phyloP scores from a whole-genome alignment of 331 rosid genomes.

The Pyrus hybrid region DNA sequence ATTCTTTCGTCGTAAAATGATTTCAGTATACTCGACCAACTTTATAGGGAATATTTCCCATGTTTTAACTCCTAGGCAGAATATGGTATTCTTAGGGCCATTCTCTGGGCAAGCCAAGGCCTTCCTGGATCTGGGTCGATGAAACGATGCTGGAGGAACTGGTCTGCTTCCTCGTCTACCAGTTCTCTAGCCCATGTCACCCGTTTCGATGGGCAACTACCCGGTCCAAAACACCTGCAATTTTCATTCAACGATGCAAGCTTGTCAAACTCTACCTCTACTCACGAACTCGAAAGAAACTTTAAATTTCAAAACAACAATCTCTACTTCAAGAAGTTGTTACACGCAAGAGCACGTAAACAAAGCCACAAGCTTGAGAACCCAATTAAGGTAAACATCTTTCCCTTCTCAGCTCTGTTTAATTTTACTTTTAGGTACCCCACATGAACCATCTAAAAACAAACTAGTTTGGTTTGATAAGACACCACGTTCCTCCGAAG shows the following conservation, averaged over 20 bases:
- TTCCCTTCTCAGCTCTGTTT: neutral
- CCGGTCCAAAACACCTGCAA: conserved; percentile 75
- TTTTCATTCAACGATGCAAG: conserved; percentile 9
- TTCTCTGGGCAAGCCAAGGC: conserved; percentile 83
- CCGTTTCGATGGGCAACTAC: conserved; percentile 51
- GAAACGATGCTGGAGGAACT: conserved; percentile 58
- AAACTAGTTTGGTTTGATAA: neutral
- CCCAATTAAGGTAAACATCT: neutral
- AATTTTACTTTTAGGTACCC: neutral
- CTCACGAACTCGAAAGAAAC: neutral
- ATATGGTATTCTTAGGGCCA: conserved; percentile 65
- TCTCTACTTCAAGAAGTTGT: neutral
- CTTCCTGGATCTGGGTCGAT: conserved; percentile 61
- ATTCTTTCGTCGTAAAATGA: neutral
- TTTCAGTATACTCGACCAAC: neutral
- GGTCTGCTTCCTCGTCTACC: conserved; percentile 50
- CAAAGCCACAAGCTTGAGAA: neutral
- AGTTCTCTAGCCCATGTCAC: conserved; percentile 66
- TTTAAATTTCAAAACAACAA: neutral
- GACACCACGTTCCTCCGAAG: neutral
- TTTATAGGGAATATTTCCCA: neutral
- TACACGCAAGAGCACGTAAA: neutral
- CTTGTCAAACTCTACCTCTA: neutral
- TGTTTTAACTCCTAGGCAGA: conserved; percentile 44
- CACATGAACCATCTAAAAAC: neutral